A percentile compares a stretch with the other conserved stretches of the same genome.
These are phyloP conservation scores for Peterozyma xylosa DNA, from an alignment of 805 yeast genomes.

Conservation along the genomic window DNA sequence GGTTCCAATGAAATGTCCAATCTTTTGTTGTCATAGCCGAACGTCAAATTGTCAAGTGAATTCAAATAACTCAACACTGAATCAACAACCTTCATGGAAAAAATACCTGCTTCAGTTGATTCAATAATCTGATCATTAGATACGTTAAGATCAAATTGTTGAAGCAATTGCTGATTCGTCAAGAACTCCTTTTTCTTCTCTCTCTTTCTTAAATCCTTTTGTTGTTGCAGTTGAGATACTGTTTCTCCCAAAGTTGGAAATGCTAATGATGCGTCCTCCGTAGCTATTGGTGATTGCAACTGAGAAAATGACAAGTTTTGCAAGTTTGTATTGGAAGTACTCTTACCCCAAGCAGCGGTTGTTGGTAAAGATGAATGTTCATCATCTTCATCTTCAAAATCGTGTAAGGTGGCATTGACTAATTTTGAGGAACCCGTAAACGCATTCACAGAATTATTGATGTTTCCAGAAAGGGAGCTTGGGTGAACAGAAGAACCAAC, in stretches of 20 bases:
- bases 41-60: not conserved
- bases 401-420: slow-evolving; percentile 3
- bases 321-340: slow-evolving; percentile 11
- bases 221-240: slow-evolving; percentile 18
- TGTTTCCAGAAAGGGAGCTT: slow-evolving; percentile 10
- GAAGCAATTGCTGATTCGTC: too few relatives aligned
- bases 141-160: too few relatives aligned
- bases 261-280: slow-evolving; percentile 24
- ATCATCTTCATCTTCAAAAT: slow-evolving; percentile 16
- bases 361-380: slow-evolving; percentile 53
- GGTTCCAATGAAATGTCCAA: too few relatives aligned
- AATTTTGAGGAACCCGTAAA: not conserved
- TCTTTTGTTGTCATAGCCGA: too few relatives aligned
- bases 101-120: not conserved
- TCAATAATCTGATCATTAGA: not conserved
- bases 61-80: slow-evolving; percentile 4
- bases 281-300: not conserved
- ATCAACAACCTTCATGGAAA: slow-evolving; percentile 1
- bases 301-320: slow-evolving; percentile 1
- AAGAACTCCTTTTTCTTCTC: slow-evolving; percentile 4
- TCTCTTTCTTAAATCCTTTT: slow-evolving; percentile 16
- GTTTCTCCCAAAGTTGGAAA: slow-evolving; percentile 51
- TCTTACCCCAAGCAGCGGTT: slow-evolving; percentile 61
- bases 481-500: not conserved
- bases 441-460: not conserved